phyloP scores from a whole-genome alignment of 2,329 filamentous ascomycete genomes.

The Colletotrichum sp. region DNA sequence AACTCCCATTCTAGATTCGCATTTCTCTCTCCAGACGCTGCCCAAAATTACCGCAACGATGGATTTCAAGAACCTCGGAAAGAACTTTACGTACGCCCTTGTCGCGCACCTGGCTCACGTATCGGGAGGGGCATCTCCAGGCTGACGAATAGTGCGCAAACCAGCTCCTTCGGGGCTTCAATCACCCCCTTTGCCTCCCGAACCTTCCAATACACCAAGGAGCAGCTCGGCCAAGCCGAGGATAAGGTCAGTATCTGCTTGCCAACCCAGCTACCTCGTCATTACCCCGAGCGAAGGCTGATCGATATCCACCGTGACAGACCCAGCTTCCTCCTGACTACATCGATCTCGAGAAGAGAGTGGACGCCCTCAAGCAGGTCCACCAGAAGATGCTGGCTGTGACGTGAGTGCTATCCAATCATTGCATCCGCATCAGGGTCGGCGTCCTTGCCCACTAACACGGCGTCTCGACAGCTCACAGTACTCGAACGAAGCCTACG shows the following conservation, averaged over 20 bases:
- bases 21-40: background rate
- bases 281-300: background rate
- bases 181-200: conserved; percentile 93
- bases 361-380: conserved; percentile 95
- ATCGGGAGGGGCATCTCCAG: background rate
- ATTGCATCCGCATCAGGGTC: background rate
- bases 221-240: conserved; percentile 92
- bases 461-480: conserved; percentile 67
- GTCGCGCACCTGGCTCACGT: conserved; percentile 3
- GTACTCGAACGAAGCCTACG: conserved; percentile 86
- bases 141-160: conserved; percentile 27
- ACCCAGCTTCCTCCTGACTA: conserved; percentile 97
- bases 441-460: conserved; percentile 23
- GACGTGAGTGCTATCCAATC: conserved; percentile 68
- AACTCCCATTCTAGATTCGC: background rate
- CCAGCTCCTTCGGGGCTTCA: conserved; percentile 70
- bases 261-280: background rate
- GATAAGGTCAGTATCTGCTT: conserved; percentile 71
- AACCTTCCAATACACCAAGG: conserved; percentile 97
- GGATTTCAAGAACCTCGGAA: conserved; percentile 66
- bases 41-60: conserved; percentile 38
- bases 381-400: conserved; percentile 97
- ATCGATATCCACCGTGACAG: conserved; percentile 48
- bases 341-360: conserved; percentile 96
- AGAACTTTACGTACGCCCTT: conserved; percentile 57